A percentile compares a stretch with the other conserved stretches of the same genome.
Evolutionary conservation across 2,329 filamentous ascomycete genomes (phyloP).

Genomic region (Colletotrichum costaricense): DNA sequence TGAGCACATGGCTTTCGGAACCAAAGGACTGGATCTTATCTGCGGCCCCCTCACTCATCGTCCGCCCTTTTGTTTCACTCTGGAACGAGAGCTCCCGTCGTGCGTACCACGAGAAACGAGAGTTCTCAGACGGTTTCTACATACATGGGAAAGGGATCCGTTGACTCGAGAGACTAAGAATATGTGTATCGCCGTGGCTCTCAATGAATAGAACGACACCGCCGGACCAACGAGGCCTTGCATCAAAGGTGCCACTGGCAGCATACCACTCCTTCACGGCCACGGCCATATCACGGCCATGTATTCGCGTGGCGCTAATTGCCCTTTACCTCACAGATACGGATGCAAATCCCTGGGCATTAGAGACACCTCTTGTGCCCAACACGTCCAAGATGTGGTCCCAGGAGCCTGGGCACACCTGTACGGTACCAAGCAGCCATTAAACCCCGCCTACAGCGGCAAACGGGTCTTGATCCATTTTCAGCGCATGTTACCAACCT

Average conservation of each 20-base stretch:
- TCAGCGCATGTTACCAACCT: background rate
- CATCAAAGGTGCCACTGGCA: background rate
- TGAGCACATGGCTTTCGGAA: background rate
- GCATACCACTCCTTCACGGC: background rate
- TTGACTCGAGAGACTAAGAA: background rate
- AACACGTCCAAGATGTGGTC: background rate
- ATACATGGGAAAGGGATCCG: background rate
- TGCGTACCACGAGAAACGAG: background rate
- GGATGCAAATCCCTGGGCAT: background rate
- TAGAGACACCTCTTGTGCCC: background rate
- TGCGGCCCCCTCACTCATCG: background rate
- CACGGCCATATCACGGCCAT: slow-evolving; percentile 5
- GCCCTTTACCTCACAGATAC: background rate
- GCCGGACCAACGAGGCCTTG: background rate
- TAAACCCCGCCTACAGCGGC: background rate
- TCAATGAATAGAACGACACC: background rate
- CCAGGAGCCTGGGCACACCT: slow-evolving; percentile 18
- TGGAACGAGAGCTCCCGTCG: background rate
- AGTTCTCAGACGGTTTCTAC: background rate
- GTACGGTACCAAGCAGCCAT: slow-evolving; percentile 12
- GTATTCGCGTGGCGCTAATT: slow-evolving; percentile 6
- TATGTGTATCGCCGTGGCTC: background rate
- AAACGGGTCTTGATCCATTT: background rate
- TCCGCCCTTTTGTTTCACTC: background rate
- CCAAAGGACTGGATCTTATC: background rate